A percentile compares a stretch with the other conserved stretches of the same genome.
phyloP scores from a whole-genome alignment of 768 basidiomycete genomes.

The Podaxis sp. region DNA sequence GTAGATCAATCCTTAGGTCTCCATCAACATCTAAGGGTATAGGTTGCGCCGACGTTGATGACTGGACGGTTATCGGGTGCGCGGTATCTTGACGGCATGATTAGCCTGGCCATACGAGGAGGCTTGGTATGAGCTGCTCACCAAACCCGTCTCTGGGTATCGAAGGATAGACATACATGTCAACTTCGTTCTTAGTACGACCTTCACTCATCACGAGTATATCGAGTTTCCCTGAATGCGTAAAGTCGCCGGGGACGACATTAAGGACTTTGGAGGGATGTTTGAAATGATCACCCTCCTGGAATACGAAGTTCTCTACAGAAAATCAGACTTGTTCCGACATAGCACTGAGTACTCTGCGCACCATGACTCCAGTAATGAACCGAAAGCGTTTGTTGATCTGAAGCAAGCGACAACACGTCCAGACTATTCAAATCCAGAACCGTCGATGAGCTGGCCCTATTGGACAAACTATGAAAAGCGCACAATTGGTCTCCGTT shows the following conservation, averaged over 20 bases:
- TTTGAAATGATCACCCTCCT: conserved; percentile 48
- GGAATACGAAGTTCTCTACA: conserved; percentile 59
- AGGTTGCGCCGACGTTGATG: conserved; percentile 76
- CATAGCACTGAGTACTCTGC: conserved; percentile 18
- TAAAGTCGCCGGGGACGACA: conserved; percentile 91
- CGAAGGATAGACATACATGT: conserved; percentile 73
- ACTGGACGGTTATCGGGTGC: conserved; percentile 50
- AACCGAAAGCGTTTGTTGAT: conserved; percentile 74
- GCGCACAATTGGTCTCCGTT: conserved; percentile 94
- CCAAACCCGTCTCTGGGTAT: conserved; percentile 64
- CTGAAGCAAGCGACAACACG: conserved; percentile 69
- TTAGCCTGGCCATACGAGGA: neutral
- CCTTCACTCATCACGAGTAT: conserved; percentile 82
- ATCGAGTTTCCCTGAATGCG: conserved; percentile 90
- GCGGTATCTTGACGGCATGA: conserved; percentile 31
- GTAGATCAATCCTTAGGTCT: conserved; percentile 85
- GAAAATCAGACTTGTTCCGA: conserved; percentile 5
- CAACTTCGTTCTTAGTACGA: conserved; percentile 46
- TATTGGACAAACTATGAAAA: neutral
- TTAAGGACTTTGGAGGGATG: conserved; percentile 67
- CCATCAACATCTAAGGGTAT: conserved; percentile 86
- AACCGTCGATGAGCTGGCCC: neutral
- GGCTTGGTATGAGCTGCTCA: conserved; percentile 30
- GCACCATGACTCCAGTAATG: conserved; percentile 83
- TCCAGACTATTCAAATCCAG: conserved; percentile 58